These are phyloP conservation scores for Zostera marina DNA, from an alignment of 116 monocot genomes.

Conservation along the genomic window DNA sequence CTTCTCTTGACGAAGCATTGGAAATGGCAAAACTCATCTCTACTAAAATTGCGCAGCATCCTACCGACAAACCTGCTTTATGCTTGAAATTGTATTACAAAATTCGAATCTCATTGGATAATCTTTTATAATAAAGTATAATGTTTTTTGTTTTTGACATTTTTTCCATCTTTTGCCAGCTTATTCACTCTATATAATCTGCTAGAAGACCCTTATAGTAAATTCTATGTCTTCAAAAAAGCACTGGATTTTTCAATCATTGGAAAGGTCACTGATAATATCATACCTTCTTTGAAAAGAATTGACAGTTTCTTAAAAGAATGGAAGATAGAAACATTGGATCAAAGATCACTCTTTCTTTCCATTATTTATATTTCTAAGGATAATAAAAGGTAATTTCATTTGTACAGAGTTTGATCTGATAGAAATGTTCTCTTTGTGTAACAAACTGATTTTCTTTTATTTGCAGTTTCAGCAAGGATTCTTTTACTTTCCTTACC, in stretches of 20 bases:
- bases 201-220: constrained; percentile 64
- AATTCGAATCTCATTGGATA: background rate
- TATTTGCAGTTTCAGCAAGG: constrained; percentile 46
- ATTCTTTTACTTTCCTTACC: constrained; percentile 55
- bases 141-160: constrained; percentile 8
- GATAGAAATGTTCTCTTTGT: background rate
- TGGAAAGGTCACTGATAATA: constrained; percentile 61
- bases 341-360: constrained; percentile 72
- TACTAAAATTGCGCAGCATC: constrained; percentile 61
- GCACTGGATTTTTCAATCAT: constrained; percentile 52
- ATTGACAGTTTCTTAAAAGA: constrained; percentile 70
- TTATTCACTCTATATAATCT: constrained; percentile 91
- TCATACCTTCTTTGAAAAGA: constrained; percentile 81
- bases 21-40: constrained; percentile 85
- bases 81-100: constrained; percentile 67
- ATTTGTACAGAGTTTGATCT: background rate
- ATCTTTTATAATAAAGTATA: background rate
- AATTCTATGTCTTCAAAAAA: constrained; percentile 64
- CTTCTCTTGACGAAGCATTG: constrained; percentile 56
- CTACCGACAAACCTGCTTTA: constrained; percentile 68
- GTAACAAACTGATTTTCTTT: background rate
- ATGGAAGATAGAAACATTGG: constrained; percentile 61
- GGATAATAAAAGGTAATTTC: constrained; percentile 72
- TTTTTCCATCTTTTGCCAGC: constrained; percentile 31
- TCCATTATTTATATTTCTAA: constrained; percentile 63